A percentile compares a stretch with the other conserved stretches of the same genome.
These are phyloP conservation scores for Allodekkera sacchari DNA, from an alignment of 805 yeast species.

Conservation along the genomic window DNA sequence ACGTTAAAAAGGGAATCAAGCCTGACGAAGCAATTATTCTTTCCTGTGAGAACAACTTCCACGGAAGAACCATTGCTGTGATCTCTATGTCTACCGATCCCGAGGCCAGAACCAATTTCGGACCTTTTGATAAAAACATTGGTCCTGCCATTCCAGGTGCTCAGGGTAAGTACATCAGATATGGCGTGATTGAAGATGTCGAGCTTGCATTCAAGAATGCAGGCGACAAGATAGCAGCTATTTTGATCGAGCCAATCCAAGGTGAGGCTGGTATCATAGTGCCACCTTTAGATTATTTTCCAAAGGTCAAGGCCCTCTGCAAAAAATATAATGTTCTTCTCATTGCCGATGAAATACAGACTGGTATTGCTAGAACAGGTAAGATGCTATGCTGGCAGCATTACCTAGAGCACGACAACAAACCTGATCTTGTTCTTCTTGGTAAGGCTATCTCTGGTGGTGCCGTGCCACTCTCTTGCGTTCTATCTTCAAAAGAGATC, in stretches of 20 bases:
- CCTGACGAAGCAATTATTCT: constrained; percentile 78
- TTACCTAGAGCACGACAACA: constrained; percentile 47
- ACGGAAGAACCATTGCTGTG: constrained; percentile 92
- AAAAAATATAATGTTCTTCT: constrained; percentile 76
- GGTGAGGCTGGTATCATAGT: constrained; percentile 98
- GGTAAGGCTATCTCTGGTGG: constrained; percentile 98
- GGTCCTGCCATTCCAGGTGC: constrained; percentile 83
- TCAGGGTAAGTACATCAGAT: constrained; percentile 53
- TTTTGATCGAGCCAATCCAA: constrained; percentile 90
- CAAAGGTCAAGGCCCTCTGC: constrained; percentile 66
- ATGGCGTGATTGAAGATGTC: constrained; percentile 80
- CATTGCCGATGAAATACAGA: constrained; percentile 95
- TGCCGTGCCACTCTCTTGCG: constrained; percentile 86
- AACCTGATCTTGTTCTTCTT: constrained; percentile 82
- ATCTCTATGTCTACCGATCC: constrained; percentile 96
- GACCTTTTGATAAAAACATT: constrained; percentile 79
- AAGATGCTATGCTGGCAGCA: constrained; percentile 89
- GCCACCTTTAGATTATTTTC: constrained; percentile 76
- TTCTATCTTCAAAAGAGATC: constrained; percentile 79
- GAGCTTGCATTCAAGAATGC: constrained; percentile 73
- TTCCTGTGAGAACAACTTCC: constrained; percentile 87
- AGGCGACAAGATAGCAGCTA: constrained; percentile 86
- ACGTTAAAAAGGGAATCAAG: constrained; percentile 75
- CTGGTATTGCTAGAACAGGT: constrained; percentile 97
- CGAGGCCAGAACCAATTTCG: constrained; percentile 81